Evolutionary conservation across 352 stramenopile genomes (phyloP).

Genomic region (Pythium brachiatum): DNA sequence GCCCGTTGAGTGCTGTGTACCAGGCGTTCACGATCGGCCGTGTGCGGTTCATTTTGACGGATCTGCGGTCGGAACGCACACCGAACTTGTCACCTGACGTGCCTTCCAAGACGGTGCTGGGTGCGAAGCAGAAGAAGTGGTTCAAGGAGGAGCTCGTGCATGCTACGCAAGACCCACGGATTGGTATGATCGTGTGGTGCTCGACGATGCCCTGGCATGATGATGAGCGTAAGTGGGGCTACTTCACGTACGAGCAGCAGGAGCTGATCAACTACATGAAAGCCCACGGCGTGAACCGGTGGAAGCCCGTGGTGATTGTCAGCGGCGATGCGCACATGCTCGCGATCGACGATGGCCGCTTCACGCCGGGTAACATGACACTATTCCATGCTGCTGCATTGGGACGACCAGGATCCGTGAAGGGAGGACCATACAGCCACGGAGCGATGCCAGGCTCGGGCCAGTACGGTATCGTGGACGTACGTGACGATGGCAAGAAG

Average conservation of each 20-base stretch:
- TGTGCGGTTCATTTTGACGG: constrained; percentile 83
- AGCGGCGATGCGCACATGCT: constrained; percentile 90
- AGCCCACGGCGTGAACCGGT: constrained; percentile 57
- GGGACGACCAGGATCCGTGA: constrained; percentile 75
- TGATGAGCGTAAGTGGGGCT: constrained; percentile 84
- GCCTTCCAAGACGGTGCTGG: constrained; percentile 83
- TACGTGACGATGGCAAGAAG: constrained; percentile 64
- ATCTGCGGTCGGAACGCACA: constrained; percentile 72
- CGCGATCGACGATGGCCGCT: constrained; percentile 73
- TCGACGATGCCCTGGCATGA: constrained; percentile 88
- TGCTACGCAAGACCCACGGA: constrained; percentile 46
- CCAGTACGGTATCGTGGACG: constrained; percentile 79
- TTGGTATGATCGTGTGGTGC: constrained; percentile 82
- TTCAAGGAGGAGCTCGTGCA: constrained; percentile 78
- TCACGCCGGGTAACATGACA: constrained; percentile 74
- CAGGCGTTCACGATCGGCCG: constrained; percentile 85
- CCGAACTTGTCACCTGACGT: constrained; percentile 60
- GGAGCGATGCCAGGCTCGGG: constrained; percentile 73
- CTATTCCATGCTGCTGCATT: constrained; percentile 81
- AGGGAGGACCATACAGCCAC: constrained; percentile 87
- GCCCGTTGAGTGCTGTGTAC: constrained; percentile 46
- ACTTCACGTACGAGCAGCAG: constrained; percentile 76
- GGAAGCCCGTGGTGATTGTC: constrained; percentile 77
- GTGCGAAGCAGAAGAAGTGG: constrained; percentile 81
- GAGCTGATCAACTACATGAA: constrained; percentile 79